Base-by-base conservation (phyloP, 768 basidiomycete genomes). In the Exidia glandulosa region DNA sequence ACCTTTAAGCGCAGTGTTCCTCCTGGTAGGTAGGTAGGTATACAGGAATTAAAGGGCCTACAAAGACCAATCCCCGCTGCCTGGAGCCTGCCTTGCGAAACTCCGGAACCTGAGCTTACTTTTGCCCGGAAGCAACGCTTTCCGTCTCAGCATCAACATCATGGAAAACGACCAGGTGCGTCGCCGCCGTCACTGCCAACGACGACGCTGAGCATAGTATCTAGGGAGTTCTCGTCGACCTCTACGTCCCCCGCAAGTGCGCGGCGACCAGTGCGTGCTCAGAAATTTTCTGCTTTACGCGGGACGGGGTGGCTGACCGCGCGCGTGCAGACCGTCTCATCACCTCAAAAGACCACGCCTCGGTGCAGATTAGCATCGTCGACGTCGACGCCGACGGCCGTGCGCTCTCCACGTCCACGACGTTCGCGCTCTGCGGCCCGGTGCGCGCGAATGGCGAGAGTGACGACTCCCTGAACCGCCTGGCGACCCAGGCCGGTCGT, bases 191-290 rank as follows among this genome's bases (percentile, higher is more conserved):
- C 27, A 19, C 19, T 31, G n/a, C n/a, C n/a, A 13, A 65, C n/a
- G 41, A 32, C 27, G 60, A 9, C 62, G 32, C 23, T 32, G 56
- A 36, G 50, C 31, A 58, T 19, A 3, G 57, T 60, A 65, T 60
- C n/a, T n/a, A 96, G 91, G 95, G 96, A 77, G 81, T 90, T 74
- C 94, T 99, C 75, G 96, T 99, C 72, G 96, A 98, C 82, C 94
- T 99, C 77, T 99, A 99, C 80, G 94, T 98, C 72, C 96, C 96
- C 76, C 91, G 96, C 83, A 98, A 98, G 77, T 98, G 96, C 75
- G 85, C 93, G 72, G 94, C 94, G 59, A 95, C 94, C 68, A 94
- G 94, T 96, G 71, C 72, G 90, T 84, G 61, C 61, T n/a, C n/a
- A n/a, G n/a, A n/a, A n/a, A n/a, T n/a, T n/a, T n/a, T 62, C 32